Percentiles rank a stretch among this genome's conserved stretches.
Evolutionary conservation across 1,284 basidiomycete genomes (phyloP).

Genomic region (Apiotrichum laibachii): DNA sequence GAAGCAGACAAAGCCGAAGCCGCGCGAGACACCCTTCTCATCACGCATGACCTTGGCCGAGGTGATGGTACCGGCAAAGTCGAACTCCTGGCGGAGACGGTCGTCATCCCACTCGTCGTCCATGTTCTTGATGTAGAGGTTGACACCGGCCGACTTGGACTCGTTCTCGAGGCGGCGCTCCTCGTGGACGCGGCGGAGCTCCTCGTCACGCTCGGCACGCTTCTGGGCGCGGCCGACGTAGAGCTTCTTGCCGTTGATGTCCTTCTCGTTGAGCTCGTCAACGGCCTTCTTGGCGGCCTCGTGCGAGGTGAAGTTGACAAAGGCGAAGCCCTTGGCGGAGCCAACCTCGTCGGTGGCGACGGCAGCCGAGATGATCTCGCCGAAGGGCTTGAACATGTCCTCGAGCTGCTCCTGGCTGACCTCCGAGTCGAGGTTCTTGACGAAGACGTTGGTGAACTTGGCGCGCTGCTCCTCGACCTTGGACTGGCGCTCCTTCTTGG

Average conservation of each 20-base stretch:
- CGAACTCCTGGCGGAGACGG: conserved; percentile 90
- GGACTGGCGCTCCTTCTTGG: conserved; percentile 96
- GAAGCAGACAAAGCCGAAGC: conserved; percentile 99
- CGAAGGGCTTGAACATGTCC: conserved; percentile 75
- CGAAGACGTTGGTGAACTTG: conserved; percentile 96
- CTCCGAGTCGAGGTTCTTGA: conserved; percentile 91
- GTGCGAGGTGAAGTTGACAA: conserved; percentile 94
- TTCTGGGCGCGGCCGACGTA: conserved; percentile 98
- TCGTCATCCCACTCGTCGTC: conserved; percentile 90
- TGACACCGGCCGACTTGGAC: conserved; percentile 98
- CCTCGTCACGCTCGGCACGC: conserved; percentile 97
- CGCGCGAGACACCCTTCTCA: conserved; percentile 73
- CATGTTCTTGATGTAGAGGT: conserved; percentile 98
- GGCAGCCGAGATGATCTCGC: conserved; percentile 84
- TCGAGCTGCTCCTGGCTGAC: conserved; percentile 85
- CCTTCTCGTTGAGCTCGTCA: conserved; percentile 83
- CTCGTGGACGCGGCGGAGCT: conserved; percentile 91
- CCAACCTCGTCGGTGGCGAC: conserved; percentile 79
- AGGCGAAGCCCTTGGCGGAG: conserved; percentile 90
- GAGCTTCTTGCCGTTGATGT: conserved; percentile 83
- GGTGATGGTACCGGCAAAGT: conserved; percentile 94
- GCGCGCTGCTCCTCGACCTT: conserved; percentile 97
- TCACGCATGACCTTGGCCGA: conserved; percentile 99
- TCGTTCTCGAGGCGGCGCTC: conserved; percentile 95
- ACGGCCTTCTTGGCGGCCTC: conserved; percentile 90